phyloP scores from a whole-genome alignment of 257 asterid species.

The Cordia subcordata region DNA sequence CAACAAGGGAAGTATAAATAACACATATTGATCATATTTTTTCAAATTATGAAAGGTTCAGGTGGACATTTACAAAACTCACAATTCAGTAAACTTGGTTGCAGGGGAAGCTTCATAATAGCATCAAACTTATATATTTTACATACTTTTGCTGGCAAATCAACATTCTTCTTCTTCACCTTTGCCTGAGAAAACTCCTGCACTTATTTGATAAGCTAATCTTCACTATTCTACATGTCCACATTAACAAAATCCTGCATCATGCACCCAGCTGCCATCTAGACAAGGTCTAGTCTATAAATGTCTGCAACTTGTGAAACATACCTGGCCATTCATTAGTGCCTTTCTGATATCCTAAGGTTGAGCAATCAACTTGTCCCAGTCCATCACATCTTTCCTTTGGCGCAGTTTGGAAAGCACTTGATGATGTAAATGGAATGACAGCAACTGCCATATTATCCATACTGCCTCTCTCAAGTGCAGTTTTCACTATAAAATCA shows the following conservation, averaged over 20 bases:
- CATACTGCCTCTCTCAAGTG: conserved; percentile 73
- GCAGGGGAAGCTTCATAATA: too few relatives aligned
- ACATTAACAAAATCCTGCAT: background rate
- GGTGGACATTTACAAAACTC: too few relatives aligned
- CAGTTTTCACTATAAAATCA: conserved; percentile 76
- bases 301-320: conserved; percentile 18
- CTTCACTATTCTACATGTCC: background rate
- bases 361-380: conserved; percentile 36
- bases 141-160: too few relatives aligned
- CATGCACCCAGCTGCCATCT: background rate
- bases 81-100: too few relatives aligned
- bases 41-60: too few relatives aligned
- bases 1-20: too few relatives aligned
- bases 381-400: conserved; percentile 29
- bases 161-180: too few relatives aligned
- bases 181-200: too few relatives aligned
- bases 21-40: too few relatives aligned
- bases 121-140: too few relatives aligned
- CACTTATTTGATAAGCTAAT: background rate
- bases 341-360: conserved; percentile 43
- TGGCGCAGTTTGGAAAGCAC: conserved; percentile 24
- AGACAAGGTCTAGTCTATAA: background rate
- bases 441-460: conserved; percentile 87
- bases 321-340: conserved; percentile 47
- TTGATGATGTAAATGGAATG: conserved; percentile 50